Conservation (phyloP, 768 basidiomycete species). For the Russula compacta region DNA sequence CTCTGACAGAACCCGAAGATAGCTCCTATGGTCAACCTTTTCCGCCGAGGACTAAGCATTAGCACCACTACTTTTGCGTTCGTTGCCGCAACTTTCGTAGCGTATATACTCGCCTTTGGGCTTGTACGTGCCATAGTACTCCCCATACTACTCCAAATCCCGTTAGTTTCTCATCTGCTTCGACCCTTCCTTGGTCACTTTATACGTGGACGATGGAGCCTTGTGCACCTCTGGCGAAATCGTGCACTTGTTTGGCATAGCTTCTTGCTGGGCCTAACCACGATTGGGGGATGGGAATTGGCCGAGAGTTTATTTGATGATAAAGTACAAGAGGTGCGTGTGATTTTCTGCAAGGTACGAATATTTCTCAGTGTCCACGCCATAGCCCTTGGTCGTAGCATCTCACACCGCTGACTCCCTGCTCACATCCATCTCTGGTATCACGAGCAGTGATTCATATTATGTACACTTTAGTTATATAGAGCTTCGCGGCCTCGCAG, state of each 20-base stretch:
- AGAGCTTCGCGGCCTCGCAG: conserved; percentile 47
- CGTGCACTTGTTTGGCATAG: conserved; percentile 37
- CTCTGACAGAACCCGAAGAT: conserved; percentile 22
- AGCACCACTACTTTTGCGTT: conserved; percentile 1
- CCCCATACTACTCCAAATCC: conserved; percentile 47
- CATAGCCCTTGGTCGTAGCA: conserved; percentile 41
- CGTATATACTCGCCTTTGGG: conserved; percentile 40
- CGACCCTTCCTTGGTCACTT: conserved; percentile 60
- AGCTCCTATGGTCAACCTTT: conserved; percentile 16
- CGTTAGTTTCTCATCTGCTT: conserved; percentile 41
- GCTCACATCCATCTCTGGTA: conserved; percentile 53
- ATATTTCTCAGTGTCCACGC: background rate
- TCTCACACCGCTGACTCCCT: conserved; percentile 41
- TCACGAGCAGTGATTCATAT: conserved; percentile 40
- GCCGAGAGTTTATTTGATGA: conserved; percentile 51
- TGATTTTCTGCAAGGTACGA: background rate
- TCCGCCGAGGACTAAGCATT: conserved; percentile 4
- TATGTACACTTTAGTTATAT: conserved; percentile 60
- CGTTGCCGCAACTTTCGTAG: conserved; percentile 19
- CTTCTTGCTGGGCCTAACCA: conserved; percentile 44
- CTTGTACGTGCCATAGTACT: conserved; percentile 37
- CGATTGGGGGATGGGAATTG: conserved; percentile 53
- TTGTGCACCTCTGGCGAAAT: conserved; percentile 42
- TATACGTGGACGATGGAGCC: conserved; percentile 44
- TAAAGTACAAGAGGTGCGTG: conserved; percentile 46